These are phyloP conservation scores for Rhizoclosmatium sp. DNA, from an alignment of 192 early-diverging fungal species.

Conservation along the genomic window DNA sequence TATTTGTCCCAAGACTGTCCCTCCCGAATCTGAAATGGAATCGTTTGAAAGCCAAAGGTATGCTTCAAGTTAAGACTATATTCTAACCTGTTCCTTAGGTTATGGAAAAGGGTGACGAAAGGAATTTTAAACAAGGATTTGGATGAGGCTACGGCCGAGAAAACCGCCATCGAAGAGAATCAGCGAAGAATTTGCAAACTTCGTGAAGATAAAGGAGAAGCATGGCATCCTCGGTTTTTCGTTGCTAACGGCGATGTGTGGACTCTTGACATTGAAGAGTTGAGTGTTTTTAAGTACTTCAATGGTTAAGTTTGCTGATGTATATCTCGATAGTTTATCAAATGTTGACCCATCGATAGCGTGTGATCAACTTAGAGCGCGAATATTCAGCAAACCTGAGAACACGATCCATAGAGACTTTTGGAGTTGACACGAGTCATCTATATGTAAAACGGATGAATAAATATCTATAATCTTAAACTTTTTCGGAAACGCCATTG, in stretches of 20 bases:
- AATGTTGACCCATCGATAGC: neutral
- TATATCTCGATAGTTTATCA: neutral
- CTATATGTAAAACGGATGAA: too few species aligned
- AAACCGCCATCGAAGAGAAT: constrained; percentile 71
- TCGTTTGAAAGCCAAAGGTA: constrained; percentile 83
- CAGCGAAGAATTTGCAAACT: constrained; percentile 65
- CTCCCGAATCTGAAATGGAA: constrained; percentile 74
- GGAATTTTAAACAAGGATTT: constrained; percentile 63
- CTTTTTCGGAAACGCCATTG: too few species aligned
- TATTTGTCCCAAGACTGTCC: constrained; percentile 47
- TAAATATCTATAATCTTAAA: too few species aligned
- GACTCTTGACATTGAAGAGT: constrained; percentile 26
- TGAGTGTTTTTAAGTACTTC: constrained; percentile 1
- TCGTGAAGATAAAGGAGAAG: constrained; percentile 50
- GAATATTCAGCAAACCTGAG: neutral
- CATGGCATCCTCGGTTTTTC: constrained; percentile 67
- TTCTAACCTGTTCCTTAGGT: constrained; percentile 60
- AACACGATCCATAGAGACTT: neutral
- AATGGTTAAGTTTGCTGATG: neutral
- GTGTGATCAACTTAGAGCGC: neutral
- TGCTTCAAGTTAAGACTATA: constrained; percentile 24
- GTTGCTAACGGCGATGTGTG: constrained; percentile 47
- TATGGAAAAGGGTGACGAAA: constrained; percentile 71
- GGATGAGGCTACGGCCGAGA: constrained; percentile 67
- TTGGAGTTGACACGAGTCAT: neutral